Conservation (phyloP, 129 eudicot species). For the carrot (Daucus carota) region DH1_v3.0 NC_030385.2:39316001-39316500, state of each 20-base stretch:
- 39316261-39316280: constrained; percentile 77
- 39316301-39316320: constrained; percentile 75
- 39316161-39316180: not conserved
- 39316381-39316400: too few relatives aligned
- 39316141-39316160: not conserved
- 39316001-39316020: not conserved
- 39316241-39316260: constrained; percentile 41
- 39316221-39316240: constrained; percentile 45
- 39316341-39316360: not conserved
- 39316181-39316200: not conserved
- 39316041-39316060: not conserved
- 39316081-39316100: not conserved
- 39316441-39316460: not conserved
- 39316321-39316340: constrained; percentile 56
- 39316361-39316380: not conserved
- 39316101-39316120: not conserved
- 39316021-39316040: not conserved
- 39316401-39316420: not conserved
- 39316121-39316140: not conserved
- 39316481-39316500: not conserved
- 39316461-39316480: not conserved
- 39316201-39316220: not conserved
- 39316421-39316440: not conserved
- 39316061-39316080: not conserved
- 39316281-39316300: constrained; percentile 74